Evolutionary conservation across 108 stramenopile species (phyloP), one percentile per base, ranked within the genome.

Genomic region (Chaetoceros muelleri): DNA sequence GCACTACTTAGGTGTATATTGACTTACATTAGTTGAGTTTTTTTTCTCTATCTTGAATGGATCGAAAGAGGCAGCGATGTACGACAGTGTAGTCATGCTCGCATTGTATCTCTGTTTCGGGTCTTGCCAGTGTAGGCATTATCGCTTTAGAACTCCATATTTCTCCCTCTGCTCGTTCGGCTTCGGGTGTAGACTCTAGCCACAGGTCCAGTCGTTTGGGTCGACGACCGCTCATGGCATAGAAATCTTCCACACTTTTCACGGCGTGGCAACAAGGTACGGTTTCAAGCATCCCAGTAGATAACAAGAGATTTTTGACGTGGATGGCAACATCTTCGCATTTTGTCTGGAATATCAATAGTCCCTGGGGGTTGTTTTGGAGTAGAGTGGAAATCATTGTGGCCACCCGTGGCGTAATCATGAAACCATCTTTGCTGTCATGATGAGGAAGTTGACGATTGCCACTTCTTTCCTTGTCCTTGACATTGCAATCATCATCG

Each of bases 291-390:
- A 53, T 47, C 30, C 64, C 58, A 65, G 17, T 26, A 29, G 53
- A 3, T 2, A 53, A 24, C 26, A 58, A 53, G 24, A 53, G 40
- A 34, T 70, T 61, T 49, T 48, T 65, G 28, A 65, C 30, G 30
- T 60, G 40, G 17, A 65, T 51, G 24, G 69, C 64, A 2, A 70
- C 69, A 61, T 70, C 69, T 34, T 70, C 64, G 44, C 69, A 70
- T 29, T 70, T 70, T 30, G 69, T 65, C 34, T 70, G 69, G 44
- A 70, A 66, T 18, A 70, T 65, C 53, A 49, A 47, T 34, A 20
- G 30, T 30, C n/a, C 44, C 55, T 44, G 19, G 21, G 53, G 34
- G 18, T 20, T 22, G 20, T 30, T 52, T 19, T 3, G 10, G 18
- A 70, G 48, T 23, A 53, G 53, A 20, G n/a, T 30, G 53, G 27